phyloP scores from a whole-genome alignment of 176 grass and related monocot species.

The Zoysia japonica region DNA sequence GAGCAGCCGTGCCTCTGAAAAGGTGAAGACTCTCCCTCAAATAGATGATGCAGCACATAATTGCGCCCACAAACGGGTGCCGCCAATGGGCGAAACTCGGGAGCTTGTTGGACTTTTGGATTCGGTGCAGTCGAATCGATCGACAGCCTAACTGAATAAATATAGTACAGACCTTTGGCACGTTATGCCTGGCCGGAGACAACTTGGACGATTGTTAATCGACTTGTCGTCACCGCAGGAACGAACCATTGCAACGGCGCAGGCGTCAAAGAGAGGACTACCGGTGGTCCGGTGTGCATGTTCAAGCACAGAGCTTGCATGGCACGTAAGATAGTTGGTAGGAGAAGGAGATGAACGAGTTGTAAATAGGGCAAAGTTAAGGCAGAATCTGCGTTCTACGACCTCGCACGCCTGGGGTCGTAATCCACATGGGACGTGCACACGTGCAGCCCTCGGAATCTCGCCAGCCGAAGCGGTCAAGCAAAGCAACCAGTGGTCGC shows the following conservation, averaged over 20 bases:
- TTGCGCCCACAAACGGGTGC: slow-evolving; percentile 25
- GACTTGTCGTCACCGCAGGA: neutral
- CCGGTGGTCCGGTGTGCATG: neutral
- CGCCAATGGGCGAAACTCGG: slow-evolving; percentile 30
- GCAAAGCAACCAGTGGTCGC: neutral
- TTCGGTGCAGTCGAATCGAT: neutral
- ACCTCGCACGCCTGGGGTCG: neutral
- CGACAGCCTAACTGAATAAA: neutral
- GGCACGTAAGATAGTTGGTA: neutral
- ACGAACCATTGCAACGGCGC: neutral
- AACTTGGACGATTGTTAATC: neutral
- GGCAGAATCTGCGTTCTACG: slow-evolving; percentile 29
- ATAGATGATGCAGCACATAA: slow-evolving; percentile 14
- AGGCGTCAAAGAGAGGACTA: neutral
- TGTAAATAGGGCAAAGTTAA: slow-evolving; percentile 20
- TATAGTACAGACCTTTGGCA: neutral
- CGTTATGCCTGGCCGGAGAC: neutral
- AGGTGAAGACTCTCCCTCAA: neutral
- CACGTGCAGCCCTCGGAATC: slow-evolving; percentile 20
- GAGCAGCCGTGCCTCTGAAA: neutral
- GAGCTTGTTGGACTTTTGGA: slow-evolving; percentile 5
- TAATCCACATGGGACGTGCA: slow-evolving; percentile 6
- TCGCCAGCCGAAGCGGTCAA: slow-evolving; percentile 1
- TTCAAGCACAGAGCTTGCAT: neutral
- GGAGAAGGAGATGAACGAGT: neutral